These are phyloP conservation scores for Sparassis latifolia DNA, from an alignment of 1,284 basidiomycete species.

Conservation along the genomic window DNA sequence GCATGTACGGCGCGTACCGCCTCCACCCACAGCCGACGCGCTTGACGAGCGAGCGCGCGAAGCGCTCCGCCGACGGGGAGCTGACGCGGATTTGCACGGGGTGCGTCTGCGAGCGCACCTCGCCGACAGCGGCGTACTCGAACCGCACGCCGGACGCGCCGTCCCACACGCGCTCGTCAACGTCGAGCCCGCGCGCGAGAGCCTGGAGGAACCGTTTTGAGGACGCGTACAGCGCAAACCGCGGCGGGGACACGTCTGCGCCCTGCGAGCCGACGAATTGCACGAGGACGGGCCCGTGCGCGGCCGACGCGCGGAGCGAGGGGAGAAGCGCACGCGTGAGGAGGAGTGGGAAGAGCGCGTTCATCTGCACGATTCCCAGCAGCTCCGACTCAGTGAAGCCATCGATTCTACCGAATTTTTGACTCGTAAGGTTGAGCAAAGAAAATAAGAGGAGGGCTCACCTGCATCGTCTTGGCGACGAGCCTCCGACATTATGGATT, in stretches of 20 bases:
- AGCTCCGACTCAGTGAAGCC: conserved; percentile 15
- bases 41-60: conserved; percentile 14
- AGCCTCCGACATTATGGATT: conserved; percentile 24
- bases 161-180: conserved; percentile 18
- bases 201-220: conserved; percentile 20
- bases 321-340: conserved; percentile 23
- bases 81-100: conserved; percentile 6
- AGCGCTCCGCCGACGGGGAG: conserved; percentile 14
- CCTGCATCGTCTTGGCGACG: conserved; percentile 10
- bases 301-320: conserved; percentile 16
- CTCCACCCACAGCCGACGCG: conserved; percentile 15
- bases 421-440: conserved; percentile 2
- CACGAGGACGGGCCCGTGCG: conserved; percentile 18
- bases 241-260: conserved; percentile 15
- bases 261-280: conserved; percentile 22
- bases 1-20: conserved; percentile 12
- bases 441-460: conserved; percentile 6
- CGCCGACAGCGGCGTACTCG: conserved; percentile 17
- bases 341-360: conserved; percentile 21
- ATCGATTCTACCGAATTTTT: conserved; percentile 14
- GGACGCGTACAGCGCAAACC: conserved; percentile 19
- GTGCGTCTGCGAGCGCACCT: conserved; percentile 15
- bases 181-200: conserved; percentile 19
- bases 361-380: conserved; percentile 13
- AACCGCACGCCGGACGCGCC: conserved; percentile 19